Evolutionary conservation across 1,139 yeast species (phyloP).

Genomic region (Blastobotrys ciferrii): DNA sequence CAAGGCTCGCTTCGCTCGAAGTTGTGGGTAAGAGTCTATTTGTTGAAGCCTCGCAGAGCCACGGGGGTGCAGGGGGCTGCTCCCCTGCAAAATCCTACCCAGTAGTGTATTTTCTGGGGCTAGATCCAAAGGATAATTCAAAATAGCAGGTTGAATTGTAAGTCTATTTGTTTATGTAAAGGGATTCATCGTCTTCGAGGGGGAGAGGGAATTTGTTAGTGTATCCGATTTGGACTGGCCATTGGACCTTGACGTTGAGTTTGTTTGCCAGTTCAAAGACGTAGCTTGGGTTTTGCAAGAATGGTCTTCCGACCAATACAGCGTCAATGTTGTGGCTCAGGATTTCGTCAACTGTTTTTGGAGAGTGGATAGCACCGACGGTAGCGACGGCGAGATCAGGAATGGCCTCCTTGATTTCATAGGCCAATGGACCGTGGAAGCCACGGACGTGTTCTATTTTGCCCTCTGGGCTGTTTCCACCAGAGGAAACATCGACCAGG

Average conservation of each 20-base stretch:
- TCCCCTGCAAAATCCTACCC: too few relatives aligned
- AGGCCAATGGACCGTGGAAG: constrained; percentile 43
- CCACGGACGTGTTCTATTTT: constrained; percentile 32
- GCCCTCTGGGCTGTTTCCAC: constrained; percentile 47
- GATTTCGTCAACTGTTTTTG: constrained; percentile 40
- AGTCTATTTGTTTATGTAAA: neutral
- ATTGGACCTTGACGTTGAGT: constrained; percentile 43
- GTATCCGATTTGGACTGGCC: constrained; percentile 44
- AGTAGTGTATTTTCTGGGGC: too few relatives aligned
- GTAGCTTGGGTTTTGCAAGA: constrained; percentile 50
- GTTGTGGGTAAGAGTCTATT: too few relatives aligned
- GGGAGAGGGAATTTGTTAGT: constrained; percentile 17
- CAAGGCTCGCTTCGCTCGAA: too few relatives aligned
- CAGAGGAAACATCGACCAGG: constrained; percentile 53
- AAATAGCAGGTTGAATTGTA: too few relatives aligned
- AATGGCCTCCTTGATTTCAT: constrained; percentile 44
- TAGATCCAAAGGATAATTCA: too few relatives aligned
- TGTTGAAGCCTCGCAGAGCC: too few relatives aligned
- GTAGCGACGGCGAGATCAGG: constrained; percentile 47
- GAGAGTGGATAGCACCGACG: constrained; percentile 47
- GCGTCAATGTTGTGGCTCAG: constrained; percentile 47
- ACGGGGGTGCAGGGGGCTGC: too few relatives aligned
- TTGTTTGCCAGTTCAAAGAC: constrained; percentile 51
- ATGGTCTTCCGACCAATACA: constrained; percentile 46
- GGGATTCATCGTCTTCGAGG: constrained; percentile 4